Percentiles rank a stretch among this genome's conserved stretches.
Evolutionary conservation across 441 rosid genomes (phyloP).

Genomic region (Eutrema salsugineum): DNA sequence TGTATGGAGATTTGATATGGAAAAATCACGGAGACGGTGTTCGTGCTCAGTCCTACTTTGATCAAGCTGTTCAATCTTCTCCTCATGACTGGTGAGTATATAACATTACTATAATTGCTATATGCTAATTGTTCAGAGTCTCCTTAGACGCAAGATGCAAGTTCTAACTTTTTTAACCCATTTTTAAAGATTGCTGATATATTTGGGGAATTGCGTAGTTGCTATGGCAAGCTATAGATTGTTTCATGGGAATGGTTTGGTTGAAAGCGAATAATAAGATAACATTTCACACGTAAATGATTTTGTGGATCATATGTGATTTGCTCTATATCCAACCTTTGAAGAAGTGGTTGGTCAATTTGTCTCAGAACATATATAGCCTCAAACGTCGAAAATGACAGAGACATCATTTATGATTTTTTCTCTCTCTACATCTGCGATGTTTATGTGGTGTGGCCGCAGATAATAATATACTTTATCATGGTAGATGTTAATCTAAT

Average conservation of each 20-base stretch:
- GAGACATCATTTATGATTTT: not conserved
- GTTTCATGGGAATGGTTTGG: not conserved
- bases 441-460: constrained; percentile 1
- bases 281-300: not conserved
- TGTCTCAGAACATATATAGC: not conserved
- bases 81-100: constrained; percentile 58
- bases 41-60: constrained; percentile 62
- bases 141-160: not conserved
- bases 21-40: constrained; percentile 45
- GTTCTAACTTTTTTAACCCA: not conserved
- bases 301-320: constrained; percentile 24
- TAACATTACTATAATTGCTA: not conserved
- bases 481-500: not conserved
- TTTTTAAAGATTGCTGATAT: not conserved
- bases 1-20: constrained; percentile 77
- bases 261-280: constrained; percentile 4
- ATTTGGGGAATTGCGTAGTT: not conserved
- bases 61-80: constrained; percentile 64
- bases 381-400: constrained; percentile 18
- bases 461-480: not conserved
- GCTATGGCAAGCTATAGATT: not conserved
- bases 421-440: not conserved
- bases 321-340: constrained; percentile 20
- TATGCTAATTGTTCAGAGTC: not conserved
- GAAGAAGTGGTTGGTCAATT: constrained; percentile 22